Evolutionary conservation across 352 stramenopile species (phyloP), one percentile per base, ranked within the genome.

Genomic region (Phytophthora melonis): DNA sequence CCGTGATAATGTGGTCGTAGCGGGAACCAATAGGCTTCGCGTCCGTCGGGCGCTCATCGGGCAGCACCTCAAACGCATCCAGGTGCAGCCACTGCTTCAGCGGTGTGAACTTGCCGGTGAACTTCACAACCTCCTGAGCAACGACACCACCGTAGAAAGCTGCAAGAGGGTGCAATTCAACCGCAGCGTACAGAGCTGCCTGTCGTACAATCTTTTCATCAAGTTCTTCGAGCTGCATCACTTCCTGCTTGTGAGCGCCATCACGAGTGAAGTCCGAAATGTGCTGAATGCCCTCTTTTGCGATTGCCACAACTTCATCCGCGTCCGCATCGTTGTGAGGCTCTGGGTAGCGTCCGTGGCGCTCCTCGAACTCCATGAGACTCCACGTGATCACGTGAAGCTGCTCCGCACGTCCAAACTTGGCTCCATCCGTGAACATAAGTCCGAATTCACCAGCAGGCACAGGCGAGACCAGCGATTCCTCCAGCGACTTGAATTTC

Each of bases 51-150:
- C 77, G 79, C 57, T 90, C 75, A 45, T 89, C 82, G 14, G 88
- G 89, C 5, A 96, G 73, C 21, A 95, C 85, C 62, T 96, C 89
- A 39, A 94, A 92, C 7, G 86, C 86, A 74, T 96, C 90, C 68
- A 94, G 80, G 68, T 96, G 88, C 43, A 96, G 68, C 88, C 88
- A 96, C 58, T 96, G 90, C 69, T 94, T 92, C 52, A 96, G 50
- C 8, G 90, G 88, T 10, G 89, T 92, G 47, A 95, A 96, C 59
- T 96, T 96, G 58, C 90, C 90, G 45, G 89, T 96, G 57, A 95
- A 95, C 70, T 96, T 96, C 58, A 96, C 89, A n/a, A 96, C 83
- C 79, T 96, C 89, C 58, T 96, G 89, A 8, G 89, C 89, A 64
- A 96, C 68, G 43, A 96, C 81, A 43, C 89, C 89, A 57, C 89